A percentile compares a stretch with the other conserved stretches of the same genome.
Conservation (phyloP, 371 early-diverging fungal genomes). For the Apophysomyces elegans region DNA sequence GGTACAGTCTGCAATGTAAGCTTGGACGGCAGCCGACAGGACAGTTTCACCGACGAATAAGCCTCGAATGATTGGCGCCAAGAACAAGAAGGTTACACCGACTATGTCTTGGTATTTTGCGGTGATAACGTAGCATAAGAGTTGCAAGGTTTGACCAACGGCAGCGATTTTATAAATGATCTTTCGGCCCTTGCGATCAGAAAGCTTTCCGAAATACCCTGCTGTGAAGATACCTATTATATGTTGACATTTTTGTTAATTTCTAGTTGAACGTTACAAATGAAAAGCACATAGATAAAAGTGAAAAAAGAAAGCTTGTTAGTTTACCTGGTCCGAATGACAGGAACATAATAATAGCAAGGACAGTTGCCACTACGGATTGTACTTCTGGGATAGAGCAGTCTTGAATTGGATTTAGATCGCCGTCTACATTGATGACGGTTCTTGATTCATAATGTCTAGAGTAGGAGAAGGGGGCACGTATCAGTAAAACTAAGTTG, state of each 20-base stretch:
- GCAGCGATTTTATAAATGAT: constrained; percentile 27
- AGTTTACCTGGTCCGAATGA: constrained; percentile 32
- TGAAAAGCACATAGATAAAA: too few species aligned
- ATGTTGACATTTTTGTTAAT: neutral
- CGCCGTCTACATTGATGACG: constrained; percentile 3
- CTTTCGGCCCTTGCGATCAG: constrained; percentile 47
- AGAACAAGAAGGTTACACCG: constrained; percentile 36
- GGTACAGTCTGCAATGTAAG: constrained; percentile 53
- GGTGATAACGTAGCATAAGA: constrained; percentile 28
- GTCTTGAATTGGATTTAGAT: constrained; percentile 30
- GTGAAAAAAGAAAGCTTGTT: neutral
- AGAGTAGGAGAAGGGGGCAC: neutral
- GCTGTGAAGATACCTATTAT: constrained; percentile 40
- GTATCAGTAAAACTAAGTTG: neutral
- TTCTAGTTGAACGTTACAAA: too few species aligned
- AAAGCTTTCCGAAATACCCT: constrained; percentile 42
- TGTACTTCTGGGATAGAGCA: constrained; percentile 54
- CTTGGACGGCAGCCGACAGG: constrained; percentile 37
- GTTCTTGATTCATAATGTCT: constrained; percentile 35
- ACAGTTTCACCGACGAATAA: constrained; percentile 44
- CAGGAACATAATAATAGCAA: constrained; percentile 37
- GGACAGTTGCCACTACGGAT: constrained; percentile 35
- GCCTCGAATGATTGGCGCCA: constrained; percentile 42
- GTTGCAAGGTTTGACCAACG: constrained; percentile 28
- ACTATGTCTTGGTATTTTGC: constrained; percentile 28